Percentiles rank a stretch among this genome's conserved stretches.
phyloP scores from a whole-genome alignment of 495 filamentous ascomycete species.

The Astrocystis sublimbata region DNA sequence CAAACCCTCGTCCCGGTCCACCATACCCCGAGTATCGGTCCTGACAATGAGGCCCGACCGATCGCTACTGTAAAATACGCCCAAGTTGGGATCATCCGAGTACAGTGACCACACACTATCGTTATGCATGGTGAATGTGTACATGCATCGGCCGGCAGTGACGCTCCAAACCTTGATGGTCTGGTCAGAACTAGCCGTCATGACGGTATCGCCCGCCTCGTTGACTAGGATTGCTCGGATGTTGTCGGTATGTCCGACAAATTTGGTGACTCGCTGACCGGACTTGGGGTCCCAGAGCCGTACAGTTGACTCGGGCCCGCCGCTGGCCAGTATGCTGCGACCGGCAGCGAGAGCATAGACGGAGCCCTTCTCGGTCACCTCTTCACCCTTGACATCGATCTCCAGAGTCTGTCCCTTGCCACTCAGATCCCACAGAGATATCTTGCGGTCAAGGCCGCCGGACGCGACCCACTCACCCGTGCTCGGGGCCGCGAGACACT shows the following conservation, averaged over 20 bases:
- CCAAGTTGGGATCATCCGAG: slow-evolving; percentile 81
- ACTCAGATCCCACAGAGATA: slow-evolving; percentile 89
- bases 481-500: slow-evolving; percentile 79
- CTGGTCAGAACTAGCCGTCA: slow-evolving; percentile 94
- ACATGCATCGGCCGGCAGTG: slow-evolving; percentile 90
- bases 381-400: slow-evolving; percentile 78
- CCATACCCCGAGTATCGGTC: slow-evolving; percentile 76
- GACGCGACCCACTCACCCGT: slow-evolving; percentile 88
- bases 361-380: slow-evolving; percentile 85
- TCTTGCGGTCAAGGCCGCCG: slow-evolving; percentile 90
- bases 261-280: slow-evolving; percentile 89
- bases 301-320: slow-evolving; percentile 91
- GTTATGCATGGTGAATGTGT: slow-evolving; percentile 98
- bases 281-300: slow-evolving; percentile 89
- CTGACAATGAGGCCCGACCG: slow-evolving; percentile 89
- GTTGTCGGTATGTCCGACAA: slow-evolving; percentile 97
- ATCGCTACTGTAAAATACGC: slow-evolving; percentile 92
- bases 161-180: slow-evolving; percentile 98
- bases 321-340: slow-evolving; percentile 77
- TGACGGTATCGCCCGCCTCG: slow-evolving; percentile 81
- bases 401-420: slow-evolving; percentile 80
- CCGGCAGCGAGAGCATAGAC: slow-evolving; percentile 85
- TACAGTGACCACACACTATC: slow-evolving; percentile 96
- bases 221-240: slow-evolving; percentile 88
- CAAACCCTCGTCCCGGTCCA: slow-evolving; percentile 79